These are phyloP conservation scores for Jatropha podagrica DNA, from an alignment of 441 rosid species.

Conservation along the genomic window DNA sequence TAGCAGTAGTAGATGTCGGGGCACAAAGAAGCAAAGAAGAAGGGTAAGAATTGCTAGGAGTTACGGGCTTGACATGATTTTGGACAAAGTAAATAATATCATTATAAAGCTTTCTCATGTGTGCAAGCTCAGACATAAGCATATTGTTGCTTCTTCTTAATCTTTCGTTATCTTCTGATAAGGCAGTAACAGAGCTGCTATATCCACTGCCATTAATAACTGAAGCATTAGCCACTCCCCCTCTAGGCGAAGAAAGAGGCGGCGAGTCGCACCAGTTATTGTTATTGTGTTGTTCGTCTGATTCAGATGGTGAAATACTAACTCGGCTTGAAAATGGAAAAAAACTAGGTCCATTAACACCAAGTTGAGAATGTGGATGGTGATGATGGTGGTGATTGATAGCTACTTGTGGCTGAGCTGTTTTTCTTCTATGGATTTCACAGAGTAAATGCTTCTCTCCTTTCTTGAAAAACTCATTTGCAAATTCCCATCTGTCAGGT, in stretches of 20 bases:
- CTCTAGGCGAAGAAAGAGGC: slow-evolving; percentile 42
- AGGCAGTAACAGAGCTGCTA: slow-evolving; percentile 48
- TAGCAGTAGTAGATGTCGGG: slow-evolving; percentile 26
- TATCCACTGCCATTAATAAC: slow-evolving; percentile 21
- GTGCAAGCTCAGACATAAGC: slow-evolving; percentile 81
- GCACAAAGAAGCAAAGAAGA: slow-evolving; percentile 47
- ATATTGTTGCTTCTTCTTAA: slow-evolving; percentile 70
- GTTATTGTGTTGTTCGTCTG: slow-evolving; percentile 46
- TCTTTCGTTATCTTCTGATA: slow-evolving; percentile 83
- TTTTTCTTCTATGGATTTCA: slow-evolving; percentile 87
- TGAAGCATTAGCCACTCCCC: slow-evolving; percentile 14
- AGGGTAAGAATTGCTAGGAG: slow-evolving; percentile 59
- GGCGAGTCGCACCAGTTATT: slow-evolving; percentile 77
- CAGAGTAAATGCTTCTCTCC: slow-evolving; percentile 91
- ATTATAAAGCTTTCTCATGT: slow-evolving; percentile 89
- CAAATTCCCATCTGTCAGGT: slow-evolving; percentile 98
- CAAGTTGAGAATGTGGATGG: slow-evolving; percentile 30
- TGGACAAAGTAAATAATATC: slow-evolving; percentile 92
- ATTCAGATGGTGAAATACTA: slow-evolving; percentile 55
- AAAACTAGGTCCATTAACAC: slow-evolving; percentile 42
- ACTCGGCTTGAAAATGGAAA: slow-evolving; percentile 53
- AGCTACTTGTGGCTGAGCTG: slow-evolving; percentile 60
- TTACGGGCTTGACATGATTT: slow-evolving; percentile 85
- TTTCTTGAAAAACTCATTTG: slow-evolving; percentile 85
- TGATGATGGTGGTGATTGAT: slow-evolving; percentile 50